Percentiles rank a stretch among this genome's conserved stretches.
Evolutionary conservation across 2,329 filamentous ascomycete genomes (phyloP).

Genomic region (Sarocladium brachiariae): DNA sequence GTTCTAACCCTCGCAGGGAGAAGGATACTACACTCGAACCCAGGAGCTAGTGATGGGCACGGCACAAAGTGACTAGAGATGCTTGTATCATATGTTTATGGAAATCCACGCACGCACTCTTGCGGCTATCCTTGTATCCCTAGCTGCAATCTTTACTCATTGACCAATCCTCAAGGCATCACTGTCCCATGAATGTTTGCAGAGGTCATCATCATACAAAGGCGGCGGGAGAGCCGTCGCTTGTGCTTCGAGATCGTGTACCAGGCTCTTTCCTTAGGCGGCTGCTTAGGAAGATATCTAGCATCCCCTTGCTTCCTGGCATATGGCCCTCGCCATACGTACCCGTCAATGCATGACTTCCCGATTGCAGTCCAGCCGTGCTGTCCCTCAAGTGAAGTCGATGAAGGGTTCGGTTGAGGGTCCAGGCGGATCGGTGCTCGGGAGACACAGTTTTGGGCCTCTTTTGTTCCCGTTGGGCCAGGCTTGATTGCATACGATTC

Average conservation of each 20-base stretch:
- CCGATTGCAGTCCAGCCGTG: not conserved
- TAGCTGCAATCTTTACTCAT: no score
- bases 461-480: not conserved
- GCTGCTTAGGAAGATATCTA: constrained; percentile 46
- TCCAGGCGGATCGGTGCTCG: not conserved
- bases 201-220: constrained; percentile 27
- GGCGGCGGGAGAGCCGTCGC: constrained; percentile 15
- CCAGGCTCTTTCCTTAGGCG: constrained; percentile 27
- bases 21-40: no score
- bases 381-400: not conserved
- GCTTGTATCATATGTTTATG: no score
- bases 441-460: not conserved
- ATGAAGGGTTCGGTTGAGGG: not conserved
- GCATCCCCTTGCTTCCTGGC: constrained; percentile 43
- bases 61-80: no score
- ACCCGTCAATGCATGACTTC: constrained; percentile 3
- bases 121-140: no score
- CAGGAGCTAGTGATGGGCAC: no score
- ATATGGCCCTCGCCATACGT: constrained; percentile 25
- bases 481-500: not conserved
- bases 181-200: no score
- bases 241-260: constrained; percentile 18
- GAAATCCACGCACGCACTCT: no score
- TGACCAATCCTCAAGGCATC: no score
- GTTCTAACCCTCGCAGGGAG: no score